These are phyloP conservation scores for Annulohypoxylon stygium DNA, from an alignment of 495 filamentous ascomycete species.

Conservation along the genomic window DNA sequence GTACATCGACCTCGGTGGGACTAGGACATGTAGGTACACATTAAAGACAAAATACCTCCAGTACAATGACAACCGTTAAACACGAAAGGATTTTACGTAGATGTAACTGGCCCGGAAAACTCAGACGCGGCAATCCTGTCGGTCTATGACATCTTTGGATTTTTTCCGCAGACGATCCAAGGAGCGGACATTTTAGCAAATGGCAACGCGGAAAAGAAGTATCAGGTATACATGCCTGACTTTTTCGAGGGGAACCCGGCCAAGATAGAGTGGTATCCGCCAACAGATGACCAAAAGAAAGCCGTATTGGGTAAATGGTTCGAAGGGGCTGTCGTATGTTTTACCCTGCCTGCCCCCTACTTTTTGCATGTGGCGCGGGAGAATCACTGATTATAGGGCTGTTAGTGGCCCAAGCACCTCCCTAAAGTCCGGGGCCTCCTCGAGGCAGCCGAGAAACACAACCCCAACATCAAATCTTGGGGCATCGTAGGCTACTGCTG, in stretches of 20 bases:
- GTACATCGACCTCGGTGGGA: not conserved
- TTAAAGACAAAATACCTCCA: not conserved
- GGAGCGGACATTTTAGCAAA: not conserved
- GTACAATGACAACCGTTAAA: not conserved
- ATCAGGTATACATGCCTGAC: not conserved
- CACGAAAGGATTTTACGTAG: not conserved
- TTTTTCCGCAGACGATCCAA: not conserved
- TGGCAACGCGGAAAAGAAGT: not conserved
- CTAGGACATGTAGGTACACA: not conserved
- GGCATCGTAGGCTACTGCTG: conserved; percentile 50
- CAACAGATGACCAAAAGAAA: not conserved
- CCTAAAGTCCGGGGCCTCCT: conserved; percentile 14
- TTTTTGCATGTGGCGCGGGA: not conserved
- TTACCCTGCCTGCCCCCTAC: not conserved
- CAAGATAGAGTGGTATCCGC: not conserved
- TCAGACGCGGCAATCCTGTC: not conserved
- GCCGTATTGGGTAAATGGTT: not conserved
- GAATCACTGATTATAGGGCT: not conserved
- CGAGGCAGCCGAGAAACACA: conserved; percentile 28
- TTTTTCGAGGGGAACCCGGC: not conserved
- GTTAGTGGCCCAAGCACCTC: not conserved
- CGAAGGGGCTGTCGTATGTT: not conserved
- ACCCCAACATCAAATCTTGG: conserved; percentile 41
- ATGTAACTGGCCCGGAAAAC: not conserved
- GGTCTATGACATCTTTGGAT: not conserved